Percentiles rank a stretch among this genome's conserved stretches.
phyloP scores from a whole-genome alignment of 257 asterid genomes.

The Fraxinus anomala region DNA sequence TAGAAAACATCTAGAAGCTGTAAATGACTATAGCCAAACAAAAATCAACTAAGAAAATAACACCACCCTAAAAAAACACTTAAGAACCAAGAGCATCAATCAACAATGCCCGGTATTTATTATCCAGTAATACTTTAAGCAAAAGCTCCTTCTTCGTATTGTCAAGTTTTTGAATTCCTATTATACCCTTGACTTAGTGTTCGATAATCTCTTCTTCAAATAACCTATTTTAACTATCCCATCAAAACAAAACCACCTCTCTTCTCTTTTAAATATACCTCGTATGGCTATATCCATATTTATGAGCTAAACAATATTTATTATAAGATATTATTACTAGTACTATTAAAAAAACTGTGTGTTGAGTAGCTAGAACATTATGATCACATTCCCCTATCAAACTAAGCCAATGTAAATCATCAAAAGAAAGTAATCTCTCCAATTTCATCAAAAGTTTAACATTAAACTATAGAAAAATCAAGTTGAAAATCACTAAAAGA shows the following conservation, averaged over 20 bases:
- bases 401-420: background rate
- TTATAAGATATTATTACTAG: background rate
- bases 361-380: background rate
- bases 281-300: background rate
- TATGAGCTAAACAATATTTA: background rate
- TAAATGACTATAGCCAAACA: background rate
- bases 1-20: background rate
- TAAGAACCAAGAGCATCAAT: background rate
- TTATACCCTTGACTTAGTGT: background rate
- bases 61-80: background rate
- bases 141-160: background rate
- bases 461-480: background rate
- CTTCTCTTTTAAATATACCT: background rate
- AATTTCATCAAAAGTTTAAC: constrained; percentile 1
- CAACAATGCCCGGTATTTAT: background rate
- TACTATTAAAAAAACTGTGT: background rate
- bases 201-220: background rate
- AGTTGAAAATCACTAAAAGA: background rate
- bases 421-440: background rate
- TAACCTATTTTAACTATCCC: background rate
- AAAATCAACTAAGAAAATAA: background rate
- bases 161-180: background rate
- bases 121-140: background rate
- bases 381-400: background rate
- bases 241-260: background rate